Percentiles rank a stretch among this genome's conserved stretches.
phyloP scores from a whole-genome alignment of 1,284 basidiomycete genomes.

The Taiwanofungus camphoratus region DNA sequence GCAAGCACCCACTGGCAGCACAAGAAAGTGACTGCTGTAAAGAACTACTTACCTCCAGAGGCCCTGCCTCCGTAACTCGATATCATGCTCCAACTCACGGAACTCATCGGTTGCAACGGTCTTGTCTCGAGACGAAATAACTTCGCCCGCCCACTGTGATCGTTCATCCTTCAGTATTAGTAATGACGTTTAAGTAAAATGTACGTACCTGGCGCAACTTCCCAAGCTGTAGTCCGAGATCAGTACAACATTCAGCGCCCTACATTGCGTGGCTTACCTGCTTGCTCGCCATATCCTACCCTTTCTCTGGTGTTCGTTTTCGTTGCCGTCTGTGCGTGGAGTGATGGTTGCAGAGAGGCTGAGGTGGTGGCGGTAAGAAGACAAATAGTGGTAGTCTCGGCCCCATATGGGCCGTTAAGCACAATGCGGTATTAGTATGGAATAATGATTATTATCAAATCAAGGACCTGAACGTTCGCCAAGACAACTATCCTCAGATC shows the following conservation, averaged over 20 bases:
- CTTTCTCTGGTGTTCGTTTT: no score
- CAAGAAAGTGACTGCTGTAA: background rate
- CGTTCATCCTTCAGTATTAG: background rate
- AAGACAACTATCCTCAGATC: conserved; percentile 10
- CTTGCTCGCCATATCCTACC: conserved; percentile 31
- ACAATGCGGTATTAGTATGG: no score
- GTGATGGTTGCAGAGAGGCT: no score
- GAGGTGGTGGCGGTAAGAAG: no score
- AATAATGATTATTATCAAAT: no score
- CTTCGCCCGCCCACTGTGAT: conserved; percentile 30
- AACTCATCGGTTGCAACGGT: conserved; percentile 33
- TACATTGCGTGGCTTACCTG: conserved; percentile 22
- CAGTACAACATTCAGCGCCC: conserved; percentile 1
- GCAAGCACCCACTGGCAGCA: background rate
- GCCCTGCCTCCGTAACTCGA: conserved; percentile 32
- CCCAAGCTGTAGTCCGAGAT: conserved; percentile 24
- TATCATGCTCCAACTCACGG: conserved; percentile 30
- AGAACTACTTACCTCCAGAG: conserved; percentile 25
- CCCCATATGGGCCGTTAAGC: no score
- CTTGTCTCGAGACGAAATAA: conserved; percentile 32
- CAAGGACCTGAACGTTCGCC: no score
- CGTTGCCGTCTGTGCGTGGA: no score
- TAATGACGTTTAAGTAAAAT: background rate
- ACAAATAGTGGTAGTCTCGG: no score
- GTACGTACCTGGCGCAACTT: conserved; percentile 30